These are phyloP conservation scores for Starmerella lactis-condensi DNA, from an alignment of 805 yeast species.

Conservation along the genomic window DNA sequence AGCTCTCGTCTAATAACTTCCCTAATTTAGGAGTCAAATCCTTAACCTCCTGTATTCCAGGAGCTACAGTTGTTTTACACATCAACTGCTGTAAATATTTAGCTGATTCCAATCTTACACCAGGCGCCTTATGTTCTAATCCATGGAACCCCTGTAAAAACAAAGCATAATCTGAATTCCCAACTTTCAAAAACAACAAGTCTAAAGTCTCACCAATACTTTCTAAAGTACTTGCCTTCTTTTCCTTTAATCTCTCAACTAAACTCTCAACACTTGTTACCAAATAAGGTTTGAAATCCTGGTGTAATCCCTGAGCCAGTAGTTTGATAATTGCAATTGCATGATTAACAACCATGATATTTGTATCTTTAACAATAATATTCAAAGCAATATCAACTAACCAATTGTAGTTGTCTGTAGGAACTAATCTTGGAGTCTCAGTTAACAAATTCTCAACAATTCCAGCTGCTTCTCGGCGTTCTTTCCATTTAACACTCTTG, in stretches of 20 bases:
- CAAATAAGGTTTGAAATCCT: slow-evolving; percentile 37
- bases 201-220: slow-evolving; percentile 51
- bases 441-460: slow-evolving; percentile 28
- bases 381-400: slow-evolving; percentile 48
- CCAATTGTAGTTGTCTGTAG: slow-evolving; percentile 44
- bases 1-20: slow-evolving; percentile 61
- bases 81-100: slow-evolving; percentile 48
- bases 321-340: slow-evolving; percentile 50
- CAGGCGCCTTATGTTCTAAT: slow-evolving; percentile 58
- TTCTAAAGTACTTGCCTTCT: slow-evolving; percentile 57
- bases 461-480: slow-evolving; percentile 68
- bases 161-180: no score
- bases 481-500: slow-evolving; percentile 68
- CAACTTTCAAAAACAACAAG: slow-evolving; percentile 32
- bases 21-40: slow-evolving; percentile 35
- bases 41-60: slow-evolving; percentile 37
- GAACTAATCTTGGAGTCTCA: slow-evolving; percentile 31
- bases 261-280: slow-evolving; percentile 36
- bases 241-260: slow-evolving; percentile 74
- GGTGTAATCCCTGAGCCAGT: slow-evolving; percentile 44
- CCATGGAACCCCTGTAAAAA: slow-evolving; percentile 41
- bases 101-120: slow-evolving; percentile 52
- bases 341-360: slow-evolving; percentile 63
- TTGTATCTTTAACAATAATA: slow-evolving; percentile 62
- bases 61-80: slow-evolving; percentile 30